Base-by-base conservation (phyloP, 768 basidiomycete species). In the Royoungia palumana region DNA sequence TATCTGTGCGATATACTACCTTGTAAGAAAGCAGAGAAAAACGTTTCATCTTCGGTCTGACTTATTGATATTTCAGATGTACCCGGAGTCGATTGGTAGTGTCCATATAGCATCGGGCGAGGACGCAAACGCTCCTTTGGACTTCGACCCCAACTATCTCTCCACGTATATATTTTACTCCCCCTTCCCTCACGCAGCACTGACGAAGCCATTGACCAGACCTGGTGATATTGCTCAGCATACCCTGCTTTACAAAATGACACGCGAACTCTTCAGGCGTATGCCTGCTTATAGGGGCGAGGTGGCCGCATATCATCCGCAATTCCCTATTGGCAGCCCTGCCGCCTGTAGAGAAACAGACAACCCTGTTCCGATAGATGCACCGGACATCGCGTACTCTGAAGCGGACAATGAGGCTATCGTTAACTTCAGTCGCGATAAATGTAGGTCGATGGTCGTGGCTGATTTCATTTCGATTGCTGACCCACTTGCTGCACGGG, bases 191-290 rank as follows among this genome's bases (percentile, higher is more conserved):
- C 16, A 5, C 14, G 14, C 19, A 8, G 8, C 19, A 22, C 17
- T 14, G 3, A 42, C 32, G 13, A 11, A 9, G 9, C 28, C n/a
- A 19, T 25, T 16, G 17, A 5, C 16, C 25, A 58, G 57, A 20
- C 35, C 51, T 3, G 48, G 69, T 7, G 78, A 80, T 57, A 20
- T 84, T 10, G 70, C 60, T 2, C 62, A 74, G 16, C 55, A 82
- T 41, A 68, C 70, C 46, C 78, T 77, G 73, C 68, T 60, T 0
- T 84, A 82, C 62, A 85, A 84, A 56, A 73, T 71, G 43, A 49
- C 61, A 5, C 71, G 81, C 3, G 82, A 85, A 63, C 48, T 79
- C 16, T 69, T 71, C 4, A 75, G 82, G 22, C 75, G 82, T 9
- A 77, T 82, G 77, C 56, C 65, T 17, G 47, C 35, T 5, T 56